phyloP scores from a whole-genome alignment of 2,329 filamentous ascomycete genomes.

The Cyphellophora attinorum region DNA sequence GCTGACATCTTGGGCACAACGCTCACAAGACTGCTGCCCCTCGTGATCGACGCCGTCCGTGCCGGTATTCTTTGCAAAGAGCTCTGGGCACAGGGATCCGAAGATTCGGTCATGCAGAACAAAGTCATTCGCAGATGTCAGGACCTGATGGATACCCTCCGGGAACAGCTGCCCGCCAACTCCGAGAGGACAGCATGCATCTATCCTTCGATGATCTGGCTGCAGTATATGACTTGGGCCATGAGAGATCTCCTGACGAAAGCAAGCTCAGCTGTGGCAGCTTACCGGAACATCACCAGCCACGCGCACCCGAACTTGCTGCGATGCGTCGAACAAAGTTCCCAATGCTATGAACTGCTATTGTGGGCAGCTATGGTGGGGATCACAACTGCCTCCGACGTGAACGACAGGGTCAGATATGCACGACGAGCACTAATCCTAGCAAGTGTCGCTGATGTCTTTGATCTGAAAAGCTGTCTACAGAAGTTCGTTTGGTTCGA shows the following conservation, averaged over 20 bases:
- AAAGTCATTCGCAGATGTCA: slow-evolving; percentile 3
- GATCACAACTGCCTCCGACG: slow-evolving; percentile 2
- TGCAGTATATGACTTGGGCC: slow-evolving; percentile 4
- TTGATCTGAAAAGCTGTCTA: slow-evolving; percentile 1
- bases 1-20: slow-evolving; percentile 1
- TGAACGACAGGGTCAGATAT: neutral
- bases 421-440: neutral
- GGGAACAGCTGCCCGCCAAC: slow-evolving; percentile 1
- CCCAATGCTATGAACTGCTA: slow-evolving; percentile 2
- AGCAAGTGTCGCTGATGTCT: neutral
- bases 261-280: slow-evolving; percentile 1
- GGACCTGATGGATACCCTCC: slow-evolving; percentile 2
- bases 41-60: slow-evolving; percentile 3
- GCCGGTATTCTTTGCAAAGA: slow-evolving; percentile 2
- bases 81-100: neutral
- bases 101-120: slow-evolving; percentile 2
- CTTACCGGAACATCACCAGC: slow-evolving; percentile 2
- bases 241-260: slow-evolving; percentile 4
- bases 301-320: slow-evolving; percentile 2
- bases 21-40: neutral
- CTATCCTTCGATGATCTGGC: slow-evolving; percentile 3
- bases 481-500: slow-evolving; percentile 3
- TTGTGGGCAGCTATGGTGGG: slow-evolving; percentile 2
- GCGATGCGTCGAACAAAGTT: slow-evolving; percentile 2
- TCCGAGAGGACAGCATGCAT: slow-evolving; percentile 3